Evolutionary conservation across 2,329 filamentous ascomycete species (phyloP), one percentile per base, ranked within the genome.

Genomic region (Pseudocercospora fuligena): DNA sequence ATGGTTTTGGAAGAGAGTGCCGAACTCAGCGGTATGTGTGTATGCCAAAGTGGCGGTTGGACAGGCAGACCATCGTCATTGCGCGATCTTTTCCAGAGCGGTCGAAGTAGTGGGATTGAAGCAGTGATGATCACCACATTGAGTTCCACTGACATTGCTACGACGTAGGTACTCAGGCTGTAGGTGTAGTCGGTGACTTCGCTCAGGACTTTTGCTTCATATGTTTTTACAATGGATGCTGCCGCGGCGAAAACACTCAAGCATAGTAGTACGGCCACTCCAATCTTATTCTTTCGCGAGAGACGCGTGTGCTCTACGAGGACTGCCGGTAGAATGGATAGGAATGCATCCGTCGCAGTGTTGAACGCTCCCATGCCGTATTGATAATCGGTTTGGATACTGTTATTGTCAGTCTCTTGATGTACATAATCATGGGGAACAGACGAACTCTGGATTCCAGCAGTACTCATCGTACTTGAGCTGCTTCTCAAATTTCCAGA

Each of bases 81-180:
- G 53, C 36, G 25, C 9, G 49, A 31, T 25, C 14, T 57, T 36
- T 49, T 27, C 49, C 14, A 51, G 14, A 43, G 59, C 2, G 73
- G 72, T 14, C 75, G 71, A 1, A 77, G 62, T 3, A 76, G 64
- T 2, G 75, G 75, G 5, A 76, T 69, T 0, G 75, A 74, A 9
- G 75, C 71, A 25, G 72, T 69, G 36, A 76, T 74, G 43, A 77
- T 76, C 57, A 77, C 75, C 25, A 76, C 83, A 64, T 77, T 77
- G 40, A 76, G 69, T 62, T 77, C 75, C 59, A 77, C 66, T 3
- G 70, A 70, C 12, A 76, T 66, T 69, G 73, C 74, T 43, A 75
- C 70, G 1, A 75, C 68, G 54, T 73, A 77, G 3, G 66, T 59
- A 27, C 66, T 64, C 2, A 77, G 69, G 47, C 73, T 72, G 43